Base-by-base conservation (phyloP, 2,329 filamentous ascomycete genomes). In the Colletotrichum liriopes region DNA sequence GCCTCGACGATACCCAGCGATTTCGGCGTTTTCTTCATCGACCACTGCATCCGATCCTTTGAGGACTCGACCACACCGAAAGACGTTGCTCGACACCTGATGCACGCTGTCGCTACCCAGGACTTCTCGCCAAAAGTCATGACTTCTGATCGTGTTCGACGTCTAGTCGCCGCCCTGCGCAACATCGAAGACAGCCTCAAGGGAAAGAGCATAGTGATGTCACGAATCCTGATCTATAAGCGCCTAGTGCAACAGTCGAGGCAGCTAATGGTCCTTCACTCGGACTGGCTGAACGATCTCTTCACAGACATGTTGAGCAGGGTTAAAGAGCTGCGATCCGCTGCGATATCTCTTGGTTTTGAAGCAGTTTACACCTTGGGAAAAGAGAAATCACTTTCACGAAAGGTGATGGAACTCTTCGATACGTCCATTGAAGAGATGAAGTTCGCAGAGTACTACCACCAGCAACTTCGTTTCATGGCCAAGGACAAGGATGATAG, bases 261-360 rank as follows among this genome's bases (percentile, higher is more conserved):
- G 62, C 82, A 86, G 23, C 84, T 90, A 29, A 97, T 99, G 92
- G 83, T 91, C 20, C 83, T 87, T 32, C 91, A 94, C 67, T 86
- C 89, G 3, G 88, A 94, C 71, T 99, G 96, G 96, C 86, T 98
- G 60, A 88, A 93, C 63, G 93, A 97, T 79, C 84, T 98, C 26
- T 91, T 98, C 74, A 91, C 91, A 26, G 94, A 94, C 61, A 92
- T 98, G 87, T 87, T 97, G 49, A 95, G 94, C 80, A 90, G 85
- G 41, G 85, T 95, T 60, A 93, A 92, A 76, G 94, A 98, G 51
- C 93, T 96, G 56, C 90, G 94, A 58, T 85, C 86, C 6, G 89
- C 92, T 54, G 95, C 95, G 2, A 92, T 98, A 61, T 86, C 89
- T 35, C 86, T 96, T 14, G 94, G 94, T 1, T 86, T 92, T 2